phyloP scores from a whole-genome alignment of 2,329 filamentous ascomycete species.

The Aspergillus sp. region DNA sequence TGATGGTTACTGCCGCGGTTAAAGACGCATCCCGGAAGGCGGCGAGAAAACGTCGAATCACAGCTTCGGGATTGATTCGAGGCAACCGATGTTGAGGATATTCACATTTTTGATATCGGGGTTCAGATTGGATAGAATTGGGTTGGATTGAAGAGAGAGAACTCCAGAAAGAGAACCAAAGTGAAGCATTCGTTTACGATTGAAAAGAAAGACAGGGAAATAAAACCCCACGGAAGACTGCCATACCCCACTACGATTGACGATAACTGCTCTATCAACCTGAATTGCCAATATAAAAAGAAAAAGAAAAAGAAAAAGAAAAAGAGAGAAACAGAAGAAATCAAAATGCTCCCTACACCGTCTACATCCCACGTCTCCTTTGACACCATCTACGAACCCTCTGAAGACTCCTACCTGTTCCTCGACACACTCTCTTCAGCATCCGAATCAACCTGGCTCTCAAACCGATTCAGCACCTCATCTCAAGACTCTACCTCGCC shows the following conservation, averaged over 20 bases:
- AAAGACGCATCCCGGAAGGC: conserved; percentile 11
- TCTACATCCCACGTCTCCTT: conserved; percentile 89
- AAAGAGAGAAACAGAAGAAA: too few relatives aligned
- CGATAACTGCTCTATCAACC: background rate
- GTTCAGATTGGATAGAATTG: too few relatives aligned
- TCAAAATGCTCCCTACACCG: conserved; percentile 80
- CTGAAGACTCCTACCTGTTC: conserved; percentile 92
- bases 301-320: too few relatives aligned
- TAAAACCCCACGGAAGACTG: too few relatives aligned
- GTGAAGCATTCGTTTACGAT: too few relatives aligned
- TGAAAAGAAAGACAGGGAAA: too few relatives aligned
- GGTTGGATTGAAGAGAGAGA: too few relatives aligned
- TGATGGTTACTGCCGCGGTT: conserved; percentile 7
- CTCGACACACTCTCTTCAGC: conserved; percentile 80
- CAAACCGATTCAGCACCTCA: conserved; percentile 51
- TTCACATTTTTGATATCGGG: too few relatives aligned
- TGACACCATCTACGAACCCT: conserved; percentile 85
- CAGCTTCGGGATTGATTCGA: conserved; percentile 5
- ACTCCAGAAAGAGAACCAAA: too few relatives aligned
- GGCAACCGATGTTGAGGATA: background rate
- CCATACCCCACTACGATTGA: background rate
- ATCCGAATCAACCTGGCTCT: conserved; percentile 65
- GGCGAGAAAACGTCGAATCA: conserved; percentile 15
- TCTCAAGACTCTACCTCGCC: conserved; percentile 33
- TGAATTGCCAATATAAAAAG: background rate